These are phyloP conservation scores for Rachicladosporium sp. DNA, from an alignment of 2,329 filamentous ascomycete genomes.

Conservation along the genomic window DNA sequence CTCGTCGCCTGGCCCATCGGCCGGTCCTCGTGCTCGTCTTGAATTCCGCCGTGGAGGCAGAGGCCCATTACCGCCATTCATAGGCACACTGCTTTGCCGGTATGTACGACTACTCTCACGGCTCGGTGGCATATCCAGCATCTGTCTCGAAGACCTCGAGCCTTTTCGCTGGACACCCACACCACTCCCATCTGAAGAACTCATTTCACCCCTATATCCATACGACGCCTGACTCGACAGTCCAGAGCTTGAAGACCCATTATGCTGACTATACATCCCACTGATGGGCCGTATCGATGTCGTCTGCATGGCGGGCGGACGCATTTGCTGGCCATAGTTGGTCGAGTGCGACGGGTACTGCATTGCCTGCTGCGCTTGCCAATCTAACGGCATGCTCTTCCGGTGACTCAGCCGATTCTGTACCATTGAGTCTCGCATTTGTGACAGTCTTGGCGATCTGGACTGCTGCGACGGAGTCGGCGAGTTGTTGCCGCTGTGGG, in stretches of 20 bases:
- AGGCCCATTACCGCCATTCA: slow-evolving; percentile 46
- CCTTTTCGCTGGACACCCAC: slow-evolving; percentile 48
- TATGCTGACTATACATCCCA: slow-evolving; percentile 37
- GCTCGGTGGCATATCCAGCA: slow-evolving; percentile 49
- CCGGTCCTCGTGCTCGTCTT: slow-evolving; percentile 38
- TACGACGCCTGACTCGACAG: slow-evolving; percentile 31
- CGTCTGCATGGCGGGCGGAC: slow-evolving; percentile 19
- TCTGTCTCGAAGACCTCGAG: slow-evolving; percentile 47
- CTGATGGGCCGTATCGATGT: slow-evolving; percentile 28
- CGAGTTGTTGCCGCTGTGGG: slow-evolving; percentile 12
- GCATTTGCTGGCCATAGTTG: slow-evolving; percentile 11
- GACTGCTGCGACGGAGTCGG: slow-evolving; percentile 1
- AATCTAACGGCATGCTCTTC: slow-evolving; percentile 31
- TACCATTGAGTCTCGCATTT: too few relatives aligned
- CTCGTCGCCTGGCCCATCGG: slow-evolving; percentile 7
- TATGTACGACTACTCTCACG: slow-evolving; percentile 61
- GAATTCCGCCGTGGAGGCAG: slow-evolving; percentile 67
- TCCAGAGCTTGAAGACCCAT: slow-evolving; percentile 34
- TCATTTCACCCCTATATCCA: slow-evolving; percentile 35
- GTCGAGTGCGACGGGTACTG: slow-evolving; percentile 13
- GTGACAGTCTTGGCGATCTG: too few relatives aligned
- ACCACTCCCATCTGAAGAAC: slow-evolving; percentile 20
- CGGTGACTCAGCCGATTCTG: slow-evolving; percentile 23
- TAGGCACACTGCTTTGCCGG: slow-evolving; percentile 43
- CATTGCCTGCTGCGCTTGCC: slow-evolving; percentile 29